Evolutionary conservation across 805 yeast genomes (phyloP), one percentile per base, ranked within the genome.

Genomic region (Millerozyma acaciae): DNA sequence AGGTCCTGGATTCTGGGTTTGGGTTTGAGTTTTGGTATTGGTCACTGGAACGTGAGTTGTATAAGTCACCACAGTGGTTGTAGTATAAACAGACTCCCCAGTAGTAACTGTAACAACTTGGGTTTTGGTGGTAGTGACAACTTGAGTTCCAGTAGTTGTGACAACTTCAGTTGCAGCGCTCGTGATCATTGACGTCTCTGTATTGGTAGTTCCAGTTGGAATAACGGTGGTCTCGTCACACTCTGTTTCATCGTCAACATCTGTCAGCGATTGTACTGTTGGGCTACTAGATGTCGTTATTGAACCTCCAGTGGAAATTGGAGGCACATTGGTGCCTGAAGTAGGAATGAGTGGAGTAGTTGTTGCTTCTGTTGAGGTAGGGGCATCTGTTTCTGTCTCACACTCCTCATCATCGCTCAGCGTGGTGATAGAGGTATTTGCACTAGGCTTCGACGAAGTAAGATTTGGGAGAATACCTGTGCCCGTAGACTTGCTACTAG

Each of bases 381-480:
- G 18, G 14, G 17, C 8, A 26, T 19, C 33, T 8, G 35, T 15
- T 19, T 29, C 37, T 16, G 33, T 27, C 36, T 45, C 50, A n/a
- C n/a, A n/a, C n/a, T n/a, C n/a, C n/a, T n/a, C n/a, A n/a, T n/a
- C n/a, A n/a, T n/a, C n/a, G n/a, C n/a, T n/a, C n/a, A n/a, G n/a
- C n/a, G n/a, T n/a, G n/a, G n/a, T n/a, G n/a, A n/a, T n/a, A n/a
- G n/a, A n/a, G n/a, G n/a, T n/a, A n/a, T n/a, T n/a, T n/a, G n/a
- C n/a, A n/a, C n/a, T n/a, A n/a, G n/a, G n/a, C n/a, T n/a, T n/a
- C n/a, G n/a, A n/a, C n/a, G n/a, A n/a, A n/a, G n/a, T n/a, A n/a
- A n/a, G n/a, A n/a, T n/a, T n/a, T n/a, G n/a, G n/a, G n/a, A n/a
- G n/a, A n/a, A n/a, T n/a, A n/a, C n/a, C n/a, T n/a, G n/a, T n/a